phyloP scores from a whole-genome alignment of 495 filamentous ascomycete species.

The Penicillium coprophilum region DNA sequence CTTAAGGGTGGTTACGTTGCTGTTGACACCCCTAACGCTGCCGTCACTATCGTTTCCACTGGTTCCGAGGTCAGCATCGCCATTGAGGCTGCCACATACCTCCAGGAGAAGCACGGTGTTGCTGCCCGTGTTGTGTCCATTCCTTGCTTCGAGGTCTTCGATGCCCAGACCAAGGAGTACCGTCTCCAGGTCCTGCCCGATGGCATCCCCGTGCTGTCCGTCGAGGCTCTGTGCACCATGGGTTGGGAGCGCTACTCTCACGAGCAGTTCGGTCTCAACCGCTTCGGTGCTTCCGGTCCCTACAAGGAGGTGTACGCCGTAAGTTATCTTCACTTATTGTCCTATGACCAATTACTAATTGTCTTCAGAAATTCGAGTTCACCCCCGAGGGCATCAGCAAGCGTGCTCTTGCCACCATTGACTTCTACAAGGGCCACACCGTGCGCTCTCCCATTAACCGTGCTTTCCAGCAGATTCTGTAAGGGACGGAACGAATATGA shows the following conservation, averaged over 20 bases:
- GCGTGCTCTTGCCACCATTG: constrained; percentile 83
- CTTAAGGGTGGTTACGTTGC: constrained; percentile 94
- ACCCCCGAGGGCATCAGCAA: constrained; percentile 94
- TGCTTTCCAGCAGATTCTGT: constrained; percentile 57
- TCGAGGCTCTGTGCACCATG: constrained; percentile 88
- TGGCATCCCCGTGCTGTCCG: constrained; percentile 87
- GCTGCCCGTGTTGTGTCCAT: constrained; percentile 92
- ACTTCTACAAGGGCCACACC: constrained; percentile 93
- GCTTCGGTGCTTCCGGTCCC: constrained; percentile 93
- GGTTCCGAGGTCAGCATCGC: constrained; percentile 95
- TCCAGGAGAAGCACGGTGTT: constrained; percentile 85
- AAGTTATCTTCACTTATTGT: constrained; percentile 34
- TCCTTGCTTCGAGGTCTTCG: constrained; percentile 97
- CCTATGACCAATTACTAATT: constrained; percentile 5
- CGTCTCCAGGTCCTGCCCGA: constrained; percentile 86
- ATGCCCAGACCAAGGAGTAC: constrained; percentile 92
- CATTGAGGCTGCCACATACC: constrained; percentile 85
- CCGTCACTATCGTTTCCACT: constrained; percentile 89
- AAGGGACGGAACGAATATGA: constrained; percentile 24
- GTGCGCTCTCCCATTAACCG: constrained; percentile 94
- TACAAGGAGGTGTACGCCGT: constrained; percentile 98
- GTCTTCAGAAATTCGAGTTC: constrained; percentile 91
- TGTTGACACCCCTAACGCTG: constrained; percentile 78
- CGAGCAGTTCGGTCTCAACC: constrained; percentile 98
- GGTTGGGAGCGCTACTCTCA: constrained; percentile 98